phyloP scores from a whole-genome alignment of 2,329 filamentous ascomycete species.

The Microascus cirrosus region DNA sequence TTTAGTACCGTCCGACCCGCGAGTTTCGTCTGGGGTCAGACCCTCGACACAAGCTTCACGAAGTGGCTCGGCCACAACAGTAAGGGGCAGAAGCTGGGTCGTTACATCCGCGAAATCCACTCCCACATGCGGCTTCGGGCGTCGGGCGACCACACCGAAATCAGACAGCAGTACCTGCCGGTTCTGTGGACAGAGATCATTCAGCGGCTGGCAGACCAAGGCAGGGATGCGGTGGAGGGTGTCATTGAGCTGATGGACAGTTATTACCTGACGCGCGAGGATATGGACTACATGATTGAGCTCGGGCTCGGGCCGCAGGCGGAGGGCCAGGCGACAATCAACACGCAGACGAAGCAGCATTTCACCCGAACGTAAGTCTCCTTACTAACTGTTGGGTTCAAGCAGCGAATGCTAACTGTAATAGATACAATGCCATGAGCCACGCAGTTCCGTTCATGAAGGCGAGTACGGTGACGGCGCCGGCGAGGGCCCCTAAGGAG shows the following conservation, averaged over 20 bases:
- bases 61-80: constrained; percentile 94
- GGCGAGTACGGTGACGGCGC: constrained; percentile 62
- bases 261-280: constrained; percentile 89
- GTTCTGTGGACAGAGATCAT: constrained; percentile 75
- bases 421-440: constrained; percentile 71
- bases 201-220: constrained; percentile 61
- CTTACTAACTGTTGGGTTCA: background rate
- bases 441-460: constrained; percentile 97
- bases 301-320: constrained; percentile 79
- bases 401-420: background rate
- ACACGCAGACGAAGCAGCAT: constrained; percentile 73
- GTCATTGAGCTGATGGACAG: constrained; percentile 95
- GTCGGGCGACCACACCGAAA: constrained; percentile 84
- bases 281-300: constrained; percentile 88
- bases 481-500: constrained; percentile 61
- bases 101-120: constrained; percentile 86
- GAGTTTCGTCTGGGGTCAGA: constrained; percentile 73
- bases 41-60: constrained; percentile 68
- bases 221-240: constrained; percentile 69
- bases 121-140: constrained; percentile 90
- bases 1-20: constrained; percentile 91
- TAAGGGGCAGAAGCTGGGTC: constrained; percentile 65
- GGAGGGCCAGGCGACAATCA: constrained; percentile 64
- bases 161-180: constrained; percentile 89
- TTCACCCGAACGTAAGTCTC: constrained; percentile 75